Base-by-base conservation (phyloP, 768 basidiomycete genomes). In the Dacryopinax spathularia region DNA sequence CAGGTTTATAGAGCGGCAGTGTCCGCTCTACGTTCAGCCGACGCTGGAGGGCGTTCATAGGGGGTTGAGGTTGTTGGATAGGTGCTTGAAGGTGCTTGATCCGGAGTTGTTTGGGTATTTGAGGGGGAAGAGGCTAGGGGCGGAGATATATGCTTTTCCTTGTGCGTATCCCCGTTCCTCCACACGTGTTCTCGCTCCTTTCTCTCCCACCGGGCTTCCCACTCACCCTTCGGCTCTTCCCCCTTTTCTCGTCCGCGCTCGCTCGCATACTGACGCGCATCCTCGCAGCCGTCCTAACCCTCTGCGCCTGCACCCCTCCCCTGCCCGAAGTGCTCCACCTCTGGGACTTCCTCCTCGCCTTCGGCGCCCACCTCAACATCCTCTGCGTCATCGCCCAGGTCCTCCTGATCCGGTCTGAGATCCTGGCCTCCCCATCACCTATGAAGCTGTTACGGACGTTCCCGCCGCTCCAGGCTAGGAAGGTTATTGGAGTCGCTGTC, bases 301-400 rank as follows among this genome's bases (percentile, higher is more conserved):
- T 98, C 34, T 98, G 93, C 73, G 96, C 95, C 5, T 94, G 94
- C 70, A 99, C 95, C 12, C 95, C 94, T 2, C 96, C 96, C 0
- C 78, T 99, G 10, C 89, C 93, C 71, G 89, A 98, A 76, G 95
- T 97, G 27, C 79, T 99, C 31, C 86, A 86, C 67, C 77, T 99
- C 62, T 99, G 96, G 95, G 96, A 99, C 73, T 99, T 98, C 72
- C 80, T 99, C 9, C 80, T 99, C 29, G 91, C 95, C 2, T 98
- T 94, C 70, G 96, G 96, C 15, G 89, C 94, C 25, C 96, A 98
- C 70, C 79, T 99, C 20, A 99, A 99, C 70, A 87, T 99, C 12
- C 79, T 99, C 16, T 97, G 94, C 70, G 93, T 98, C 2, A 97
- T 98, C 65, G 95, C 96, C 6, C 96, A 98, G 70, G 76, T 99